Base-by-base conservation (phyloP, 108 stramenopile genomes). In the Epipyxis sp. region DNA sequence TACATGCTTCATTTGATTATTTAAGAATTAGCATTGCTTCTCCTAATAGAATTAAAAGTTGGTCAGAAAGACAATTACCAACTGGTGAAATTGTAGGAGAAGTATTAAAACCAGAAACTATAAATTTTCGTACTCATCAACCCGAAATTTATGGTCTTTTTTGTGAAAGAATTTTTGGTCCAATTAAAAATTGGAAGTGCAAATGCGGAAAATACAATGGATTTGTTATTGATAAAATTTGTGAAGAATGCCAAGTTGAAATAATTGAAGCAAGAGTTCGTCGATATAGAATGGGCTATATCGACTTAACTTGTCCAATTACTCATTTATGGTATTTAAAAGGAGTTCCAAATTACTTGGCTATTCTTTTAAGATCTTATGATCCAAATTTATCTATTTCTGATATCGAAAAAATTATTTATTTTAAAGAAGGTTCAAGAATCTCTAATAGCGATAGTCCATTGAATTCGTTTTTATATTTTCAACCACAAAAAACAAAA, bases 231-330 rank as follows among this genome's bases (percentile, higher is more conserved):
- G 61, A 65, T 32, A 16, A 32, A 65, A 32, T 65, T 65, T 65
- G 61, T 65, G 61, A 65, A 32, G 34, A 65, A 32, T 65, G 61
- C 34, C 20, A 65, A 32, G 61, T 65, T 65, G 61, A 65, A 32
- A 65, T 65, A 65, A 65, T 32, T 32, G 61, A 65, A 65, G 20
- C 61, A 32, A 65, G 61, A 65, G 61, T 65, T 65, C 61, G 61
- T 65, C 20, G 61, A 65, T 65, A 65, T 65, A 65, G 61, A 65
- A 65, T 65, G 61, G 61, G 61, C 34, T 65, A 65, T 65, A 65
- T 65, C 20, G 61, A 65, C 20, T 65, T 65, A 65, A 65, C 20
- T 65, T 65, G 61, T 65, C 61, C 61, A 65, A 65, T 65, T 32
- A 32, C 61, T 32, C 61, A 65, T 65, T 65, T 65, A 32, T 65